Evolutionary conservation across 2,329 filamentous ascomycete genomes (phyloP), one percentile per base, ranked within the genome.

Genomic region (Colletotrichum costaricense): DNA sequence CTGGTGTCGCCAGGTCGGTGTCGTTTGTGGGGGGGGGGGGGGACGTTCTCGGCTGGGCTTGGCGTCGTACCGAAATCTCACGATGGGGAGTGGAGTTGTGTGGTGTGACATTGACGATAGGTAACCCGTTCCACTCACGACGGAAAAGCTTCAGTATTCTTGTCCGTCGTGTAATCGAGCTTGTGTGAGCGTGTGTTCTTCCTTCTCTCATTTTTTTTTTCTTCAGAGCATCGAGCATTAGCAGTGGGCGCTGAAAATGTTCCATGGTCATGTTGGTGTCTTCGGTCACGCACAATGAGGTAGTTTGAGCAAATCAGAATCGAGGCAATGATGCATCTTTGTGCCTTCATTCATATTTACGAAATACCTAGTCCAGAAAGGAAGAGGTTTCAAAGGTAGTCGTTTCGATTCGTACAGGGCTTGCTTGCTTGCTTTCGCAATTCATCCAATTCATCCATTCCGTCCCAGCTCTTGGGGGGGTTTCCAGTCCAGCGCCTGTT

Each of bases 401-500:
- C 60, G 60, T 49, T 6, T 24, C 60, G 35, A 16, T 19, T 33
- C 60, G 28, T 63, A 30, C 42, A 63, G 26, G 60, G 42, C 42
- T 49, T 49, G 42, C 42, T 49, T 49, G 42, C 16, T 49, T 49
- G 8, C 42, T n/a, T 42, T 42, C 38, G 16, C 38, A 42, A 42
- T 16, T 42, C 38, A 42, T 42, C 59, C 22, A 16, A n/a, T 30
- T 54, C 46, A 30, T 26, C 58, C 12, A 19, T 54, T 19, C 46
- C 12, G 7, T 54, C 14, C 60, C 60, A 26, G 42, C 42, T 49
- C 42, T 49, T 49, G 16, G 19, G 30, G 30, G 19, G 3, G 9
- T 33, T 54, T 28, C 60, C 60, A 35, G 54, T 54, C 30, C 7
- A 33, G 33, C 60, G 60, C 60, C 60, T 54, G 60, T 22, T 63